Base-by-base conservation (phyloP, 106 monocot species). In the Hemerocallis citrina region DNA sequence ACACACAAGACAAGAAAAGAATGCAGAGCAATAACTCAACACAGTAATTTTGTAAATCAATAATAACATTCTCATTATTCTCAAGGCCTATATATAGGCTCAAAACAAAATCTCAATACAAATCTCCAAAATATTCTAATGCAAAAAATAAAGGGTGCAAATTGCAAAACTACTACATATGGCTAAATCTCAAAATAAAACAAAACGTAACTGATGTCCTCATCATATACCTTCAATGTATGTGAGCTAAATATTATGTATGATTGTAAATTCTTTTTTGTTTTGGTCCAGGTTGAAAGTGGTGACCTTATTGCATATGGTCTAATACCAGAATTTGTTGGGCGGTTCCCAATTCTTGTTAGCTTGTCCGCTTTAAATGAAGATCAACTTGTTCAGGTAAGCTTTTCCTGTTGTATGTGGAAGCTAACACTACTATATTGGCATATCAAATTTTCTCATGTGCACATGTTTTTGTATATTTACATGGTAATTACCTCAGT, bases 261-360 rank as follows among this genome's bases (percentile, higher is more conserved):
- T 4, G 1, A 4, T 9, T 17, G 1, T 7, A 31, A 29, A 7
- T 30, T 5, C 16, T 43, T 56, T 59, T n/a, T n/a, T n/a, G n/a
- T n/a, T n/a, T n/a, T n/a, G n/a, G 1, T 52, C 15, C 52, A 90
- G 89, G 81, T 76, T 64, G 89, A 90, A 74, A 90, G 81, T 68
- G 74, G 79, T 57, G 89, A 90, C 52, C 81, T 90, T 23, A 66
- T 90, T 59, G 72, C 89, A 45, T 90, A 90, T 79, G 89, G 89
- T 61, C 71, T 90, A 16, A 85, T 90, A 68, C 89, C 89, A 65
- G 89, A 90, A 73, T 90, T 90, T 73, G 66, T 90, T 71, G 89
- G 89, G 67, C 78, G 89, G 36, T 81, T 90, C 23, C 85, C 89
- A 1, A 64, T 90, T 45, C 70, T 85, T 21, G 79, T 79, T 62